These are phyloP conservation scores for Sonneratia alba DNA, from an alignment of 345 rosid species.

Conservation along the genomic window DNA sequence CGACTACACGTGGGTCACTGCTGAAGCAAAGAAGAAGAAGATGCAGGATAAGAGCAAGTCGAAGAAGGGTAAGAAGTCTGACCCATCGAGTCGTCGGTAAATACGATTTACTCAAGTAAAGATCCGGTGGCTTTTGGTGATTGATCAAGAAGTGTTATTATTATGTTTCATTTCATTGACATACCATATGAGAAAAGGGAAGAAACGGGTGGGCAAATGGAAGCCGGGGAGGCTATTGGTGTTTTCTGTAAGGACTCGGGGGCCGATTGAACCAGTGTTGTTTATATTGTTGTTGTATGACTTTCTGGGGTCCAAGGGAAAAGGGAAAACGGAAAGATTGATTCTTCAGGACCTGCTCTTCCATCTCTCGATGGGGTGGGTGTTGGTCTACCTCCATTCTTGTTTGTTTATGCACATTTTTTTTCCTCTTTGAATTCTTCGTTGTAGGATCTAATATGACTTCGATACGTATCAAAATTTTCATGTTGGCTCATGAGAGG, in stretches of 20 bases:
- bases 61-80: slow-evolving; percentile 36
- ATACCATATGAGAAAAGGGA: neutral
- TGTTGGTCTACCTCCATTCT: too few relatives aligned
- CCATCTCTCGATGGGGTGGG: too few relatives aligned
- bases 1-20: slow-evolving; percentile 70
- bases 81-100: neutral
- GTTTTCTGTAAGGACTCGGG: neutral
- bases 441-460: too few relatives aligned
- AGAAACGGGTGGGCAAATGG: neutral
- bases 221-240: neutral
- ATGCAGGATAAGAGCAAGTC: slow-evolving; percentile 80
- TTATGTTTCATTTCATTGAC: neutral
- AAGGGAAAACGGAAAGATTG: neutral
- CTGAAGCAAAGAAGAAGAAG: slow-evolving; percentile 84
- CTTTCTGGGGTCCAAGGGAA: neutral
- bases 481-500: too few relatives aligned
- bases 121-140: neutral
- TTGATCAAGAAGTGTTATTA: neutral
- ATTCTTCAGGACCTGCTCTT: neutral
- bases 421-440: too few relatives aligned
- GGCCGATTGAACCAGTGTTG: neutral
- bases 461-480: too few relatives aligned
- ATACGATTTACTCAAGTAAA: neutral
- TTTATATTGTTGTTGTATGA: neutral
- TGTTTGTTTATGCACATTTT: too few relatives aligned